A percentile compares a stretch with the other conserved stretches of the same genome.
phyloP scores from a whole-genome alignment of 306 rosid genomes.

The Prunus dulcis region DNA sequence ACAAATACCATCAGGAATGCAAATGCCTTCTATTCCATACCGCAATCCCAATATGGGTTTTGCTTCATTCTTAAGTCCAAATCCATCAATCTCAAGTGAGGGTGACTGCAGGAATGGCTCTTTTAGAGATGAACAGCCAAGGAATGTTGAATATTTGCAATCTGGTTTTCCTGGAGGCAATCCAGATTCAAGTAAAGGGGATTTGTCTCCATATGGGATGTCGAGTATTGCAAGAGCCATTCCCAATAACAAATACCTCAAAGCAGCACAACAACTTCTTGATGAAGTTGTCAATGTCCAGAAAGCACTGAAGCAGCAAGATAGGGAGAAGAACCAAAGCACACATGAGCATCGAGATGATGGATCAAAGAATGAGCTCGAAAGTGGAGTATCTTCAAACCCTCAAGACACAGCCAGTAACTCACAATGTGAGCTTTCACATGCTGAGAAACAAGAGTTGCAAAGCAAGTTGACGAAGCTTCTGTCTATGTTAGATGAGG shows the following conservation, averaged over 20 bases:
- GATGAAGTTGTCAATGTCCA: slow-evolving; percentile 75
- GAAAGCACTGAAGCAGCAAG: slow-evolving; percentile 48
- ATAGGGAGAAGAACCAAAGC: slow-evolving; percentile 33
- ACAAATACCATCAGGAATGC: slow-evolving; percentile 53
- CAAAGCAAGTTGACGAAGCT: slow-evolving; percentile 73
- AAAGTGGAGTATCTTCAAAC: slow-evolving; percentile 37
- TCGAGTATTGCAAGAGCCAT: slow-evolving; percentile 38
- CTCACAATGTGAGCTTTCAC: slow-evolving; percentile 57
- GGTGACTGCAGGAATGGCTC: slow-evolving; percentile 43
- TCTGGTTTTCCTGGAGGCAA: slow-evolving; percentile 42
- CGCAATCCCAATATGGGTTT: slow-evolving; percentile 45
- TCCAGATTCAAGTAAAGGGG: slow-evolving; percentile 46
- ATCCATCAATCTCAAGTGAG: slow-evolving; percentile 42
- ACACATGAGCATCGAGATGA: slow-evolving; percentile 42
- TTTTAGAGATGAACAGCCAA: slow-evolving; percentile 45
- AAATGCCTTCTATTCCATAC: slow-evolving; percentile 49
- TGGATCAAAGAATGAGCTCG: slow-evolving; percentile 44
- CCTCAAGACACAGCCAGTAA: slow-evolving; percentile 47
- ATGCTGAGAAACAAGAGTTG: slow-evolving; percentile 68
- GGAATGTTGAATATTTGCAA: slow-evolving; percentile 44
- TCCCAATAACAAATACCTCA: slow-evolving; percentile 69
- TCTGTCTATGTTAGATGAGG: slow-evolving; percentile 79
- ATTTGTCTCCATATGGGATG: slow-evolving; percentile 52
- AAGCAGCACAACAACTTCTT: slow-evolving; percentile 69
- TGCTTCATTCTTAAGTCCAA: slow-evolving; percentile 49